Evolutionary conservation across 2,329 filamentous ascomycete species (phyloP).

Genomic region (Fusarium nisikadoi): DNA sequence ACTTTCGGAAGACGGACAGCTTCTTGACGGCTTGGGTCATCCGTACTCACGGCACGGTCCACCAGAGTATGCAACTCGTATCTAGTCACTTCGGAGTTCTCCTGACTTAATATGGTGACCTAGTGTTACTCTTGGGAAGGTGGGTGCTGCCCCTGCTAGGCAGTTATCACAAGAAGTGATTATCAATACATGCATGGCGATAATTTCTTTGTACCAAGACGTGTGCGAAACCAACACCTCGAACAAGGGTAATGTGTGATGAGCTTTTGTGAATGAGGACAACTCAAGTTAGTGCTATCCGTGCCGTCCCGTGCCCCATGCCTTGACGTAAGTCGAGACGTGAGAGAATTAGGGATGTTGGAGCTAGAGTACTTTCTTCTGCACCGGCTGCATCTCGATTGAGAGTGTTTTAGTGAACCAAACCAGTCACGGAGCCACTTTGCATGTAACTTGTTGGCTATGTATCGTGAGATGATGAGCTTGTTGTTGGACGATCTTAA

Average conservation of each 20-base stretch:
- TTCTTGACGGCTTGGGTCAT: conserved; percentile 13
- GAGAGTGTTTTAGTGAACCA: conserved; percentile 5
- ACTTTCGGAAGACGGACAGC: conserved; percentile 20
- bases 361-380: conserved; percentile 15
- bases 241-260: conserved; percentile 21
- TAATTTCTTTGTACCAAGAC: conserved; percentile 7
- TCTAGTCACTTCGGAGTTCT: conserved; percentile 9
- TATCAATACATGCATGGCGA: conserved; percentile 9
- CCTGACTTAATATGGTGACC: conserved; percentile 6
- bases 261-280: neutral
- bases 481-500: conserved; percentile 29
- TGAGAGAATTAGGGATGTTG: conserved; percentile 6
- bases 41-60: conserved; percentile 16
- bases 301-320: conserved; percentile 21
- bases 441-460: conserved; percentile 41
- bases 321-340: conserved; percentile 17
- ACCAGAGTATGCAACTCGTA: conserved; percentile 5
- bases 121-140: neutral
- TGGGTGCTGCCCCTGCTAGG: conserved; percentile 9
- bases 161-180: conserved; percentile 17
- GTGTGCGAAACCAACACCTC: conserved; percentile 14
- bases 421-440: conserved; percentile 29
- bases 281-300: conserved; percentile 14
- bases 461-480: conserved; percentile 10
- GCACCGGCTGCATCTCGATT: conserved; percentile 27